Evolutionary conservation across 2,329 filamentous ascomycete genomes (phyloP).

Genomic region (Eurotiales sp.): DNA sequence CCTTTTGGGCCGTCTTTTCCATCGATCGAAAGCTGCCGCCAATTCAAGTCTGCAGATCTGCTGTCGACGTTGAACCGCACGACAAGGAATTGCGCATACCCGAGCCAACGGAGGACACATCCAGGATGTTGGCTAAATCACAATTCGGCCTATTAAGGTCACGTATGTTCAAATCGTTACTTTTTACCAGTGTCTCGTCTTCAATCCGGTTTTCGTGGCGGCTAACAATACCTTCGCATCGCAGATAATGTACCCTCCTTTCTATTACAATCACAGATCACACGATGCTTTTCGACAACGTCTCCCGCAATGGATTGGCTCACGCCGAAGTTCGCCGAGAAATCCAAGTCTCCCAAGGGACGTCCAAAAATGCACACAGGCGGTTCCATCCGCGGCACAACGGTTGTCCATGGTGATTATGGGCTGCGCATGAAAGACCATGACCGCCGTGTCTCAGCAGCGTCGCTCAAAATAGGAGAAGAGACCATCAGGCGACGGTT

Average conservation of each 20-base stretch:
- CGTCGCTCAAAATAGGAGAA: conserved; percentile 83
- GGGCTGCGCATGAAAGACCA: conserved; percentile 91
- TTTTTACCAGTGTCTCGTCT: too few species aligned
- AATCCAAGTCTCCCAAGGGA: conserved; percentile 85
- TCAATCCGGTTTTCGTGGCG: conserved; percentile 15
- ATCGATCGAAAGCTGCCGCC: conserved; percentile 5
- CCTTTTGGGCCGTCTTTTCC: conserved; percentile 6
- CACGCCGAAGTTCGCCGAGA: conserved; percentile 72
- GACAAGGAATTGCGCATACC: neutral
- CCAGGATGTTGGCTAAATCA: conserved; percentile 32
- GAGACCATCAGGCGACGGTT: conserved; percentile 88
- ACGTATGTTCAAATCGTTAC: conserved; percentile 26
- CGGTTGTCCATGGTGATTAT: conserved; percentile 93
- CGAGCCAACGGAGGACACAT: neutral
- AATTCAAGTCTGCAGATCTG: neutral
- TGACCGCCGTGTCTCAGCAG: conserved; percentile 82
- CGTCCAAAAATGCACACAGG: conserved; percentile 83
- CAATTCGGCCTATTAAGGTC: conserved; percentile 33
- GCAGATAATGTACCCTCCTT: conserved; percentile 27
- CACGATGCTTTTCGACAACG: conserved; percentile 71
- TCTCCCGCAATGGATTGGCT: conserved; percentile 67
- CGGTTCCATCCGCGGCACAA: conserved; percentile 87
- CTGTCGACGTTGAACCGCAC: neutral
- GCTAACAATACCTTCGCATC: conserved; percentile 17
- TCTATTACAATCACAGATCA: conserved; percentile 33